Percentiles rank a stretch among this genome's conserved stretches.
These are phyloP conservation scores for Flaveria linearis DNA, from an alignment of 129 eudicot genomes.

Conservation along the genomic window DNA sequence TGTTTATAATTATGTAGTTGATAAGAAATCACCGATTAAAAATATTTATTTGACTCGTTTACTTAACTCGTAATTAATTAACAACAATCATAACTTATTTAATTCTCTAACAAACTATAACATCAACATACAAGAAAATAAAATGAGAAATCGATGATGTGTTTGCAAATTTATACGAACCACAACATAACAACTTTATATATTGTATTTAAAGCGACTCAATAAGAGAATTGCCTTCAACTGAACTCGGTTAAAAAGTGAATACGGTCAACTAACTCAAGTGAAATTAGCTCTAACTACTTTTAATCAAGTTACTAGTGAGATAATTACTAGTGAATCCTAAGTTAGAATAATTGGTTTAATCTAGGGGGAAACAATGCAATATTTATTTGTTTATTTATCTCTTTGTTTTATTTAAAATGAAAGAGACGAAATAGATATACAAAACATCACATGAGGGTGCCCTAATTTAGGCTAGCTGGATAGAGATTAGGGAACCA, in stretches of 20 bases:
- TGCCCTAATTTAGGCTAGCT: background rate
- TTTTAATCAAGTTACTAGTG: background rate
- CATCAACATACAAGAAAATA: background rate
- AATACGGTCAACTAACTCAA: background rate
- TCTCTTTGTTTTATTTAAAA: background rate
- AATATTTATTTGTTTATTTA: background rate
- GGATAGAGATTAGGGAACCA: slow-evolving; percentile 30
- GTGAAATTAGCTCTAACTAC: background rate
- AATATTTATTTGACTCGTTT: background rate
- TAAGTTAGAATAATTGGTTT: background rate
- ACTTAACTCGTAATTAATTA: background rate
- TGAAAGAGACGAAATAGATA: background rate
- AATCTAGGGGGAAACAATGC: background rate
- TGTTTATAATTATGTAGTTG: background rate
- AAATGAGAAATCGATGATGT: background rate
- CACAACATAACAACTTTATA: background rate
- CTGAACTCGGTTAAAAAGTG: background rate
- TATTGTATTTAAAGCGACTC: background rate
- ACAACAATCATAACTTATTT: background rate
- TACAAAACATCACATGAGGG: slow-evolving; percentile 8
- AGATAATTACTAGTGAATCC: background rate
- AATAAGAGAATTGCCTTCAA: background rate
- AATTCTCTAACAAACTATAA: background rate
- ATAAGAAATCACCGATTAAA: background rate
- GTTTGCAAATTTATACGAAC: background rate